Conservation (phyloP, 139 green algal genomes). For the Nannochloris sp. region DNA sequence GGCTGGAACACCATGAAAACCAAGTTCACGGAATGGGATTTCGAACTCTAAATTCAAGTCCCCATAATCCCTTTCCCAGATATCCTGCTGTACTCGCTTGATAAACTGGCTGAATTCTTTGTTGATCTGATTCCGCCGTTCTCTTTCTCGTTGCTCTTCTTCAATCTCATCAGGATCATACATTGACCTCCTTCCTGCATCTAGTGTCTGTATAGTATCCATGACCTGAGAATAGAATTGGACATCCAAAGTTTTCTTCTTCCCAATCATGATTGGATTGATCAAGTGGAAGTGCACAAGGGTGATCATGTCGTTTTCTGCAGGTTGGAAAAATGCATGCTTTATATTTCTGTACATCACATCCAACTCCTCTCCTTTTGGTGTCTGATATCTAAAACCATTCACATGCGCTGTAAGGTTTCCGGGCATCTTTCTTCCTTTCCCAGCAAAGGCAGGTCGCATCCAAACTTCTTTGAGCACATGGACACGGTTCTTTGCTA, state of each 20-base stretch:
- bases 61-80: slow-evolving; percentile 65
- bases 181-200: slow-evolving; percentile 57
- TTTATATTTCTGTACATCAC: slow-evolving; percentile 98
- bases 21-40: slow-evolving; percentile 92
- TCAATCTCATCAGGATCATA: slow-evolving; percentile 99
- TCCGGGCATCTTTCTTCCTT: slow-evolving; percentile 84
- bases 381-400: slow-evolving; percentile 88
- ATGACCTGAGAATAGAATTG: slow-evolving; percentile 97
- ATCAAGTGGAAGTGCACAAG: slow-evolving; percentile 97
- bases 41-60: slow-evolving; percentile 94
- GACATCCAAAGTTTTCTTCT: slow-evolving; percentile 98
- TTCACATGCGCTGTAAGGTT: slow-evolving; percentile 91
- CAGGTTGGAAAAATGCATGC: slow-evolving; percentile 92
- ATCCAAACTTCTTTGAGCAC: slow-evolving; percentile 91
- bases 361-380: slow-evolving; percentile 81
- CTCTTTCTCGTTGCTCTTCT: slow-evolving; percentile 94
- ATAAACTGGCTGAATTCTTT: slow-evolving; percentile 66
- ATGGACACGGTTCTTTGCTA: slow-evolving; percentile 49
- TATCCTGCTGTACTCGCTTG: slow-evolving; percentile 66
- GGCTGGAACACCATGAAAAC: slow-evolving; percentile 86
- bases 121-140: slow-evolving; percentile 90
- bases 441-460: slow-evolving; percentile 72
- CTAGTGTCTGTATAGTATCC: slow-evolving; percentile 88
- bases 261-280: slow-evolving; percentile 97
- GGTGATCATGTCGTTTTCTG: slow-evolving; percentile 91